phyloP scores from a whole-genome alignment of 2,329 filamentous ascomycete species.

The Phoma sp. region DNA sequence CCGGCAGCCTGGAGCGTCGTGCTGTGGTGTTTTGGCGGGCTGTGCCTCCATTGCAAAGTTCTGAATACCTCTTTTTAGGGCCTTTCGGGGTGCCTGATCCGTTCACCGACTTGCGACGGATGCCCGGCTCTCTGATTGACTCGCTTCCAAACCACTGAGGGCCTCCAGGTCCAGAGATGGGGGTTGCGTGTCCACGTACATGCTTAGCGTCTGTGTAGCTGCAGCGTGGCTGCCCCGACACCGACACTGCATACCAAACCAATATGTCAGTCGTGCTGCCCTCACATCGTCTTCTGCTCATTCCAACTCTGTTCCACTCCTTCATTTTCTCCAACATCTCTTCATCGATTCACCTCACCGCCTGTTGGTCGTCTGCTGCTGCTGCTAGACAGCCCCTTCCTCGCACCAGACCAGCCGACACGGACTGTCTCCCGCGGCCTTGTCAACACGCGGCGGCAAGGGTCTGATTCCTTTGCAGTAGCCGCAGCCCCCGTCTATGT shows the following conservation, averaged over 20 bases:
- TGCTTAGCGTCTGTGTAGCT: constrained; percentile 24
- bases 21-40: constrained; percentile 7
- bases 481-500: constrained; percentile 13
- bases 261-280: constrained; percentile 26
- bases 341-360: constrained; percentile 10
- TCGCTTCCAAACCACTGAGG: constrained; percentile 19
- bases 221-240: constrained; percentile 10
- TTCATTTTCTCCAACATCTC: constrained; percentile 4
- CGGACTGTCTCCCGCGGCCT: constrained; percentile 7
- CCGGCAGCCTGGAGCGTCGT: constrained; percentile 13
- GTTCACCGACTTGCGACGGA: background rate
- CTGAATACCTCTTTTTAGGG: constrained; percentile 4
- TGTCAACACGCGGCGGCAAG: constrained; percentile 22
- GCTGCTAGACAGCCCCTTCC: constrained; percentile 16
- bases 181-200: constrained; percentile 20
- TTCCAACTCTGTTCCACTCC: constrained; percentile 9
- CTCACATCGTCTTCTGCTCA: constrained; percentile 16
- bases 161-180: background rate
- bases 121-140: constrained; percentile 15
- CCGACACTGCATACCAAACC: constrained; percentile 3
- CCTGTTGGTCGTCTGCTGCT: constrained; percentile 3
- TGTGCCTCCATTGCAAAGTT: constrained; percentile 4
- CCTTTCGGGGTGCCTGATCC: constrained; percentile 7
- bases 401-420: constrained; percentile 7
- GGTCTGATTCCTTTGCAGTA: constrained; percentile 15